phyloP scores from a whole-genome alignment of 345 rosid genomes.

The Acer saccharum region DNA sequence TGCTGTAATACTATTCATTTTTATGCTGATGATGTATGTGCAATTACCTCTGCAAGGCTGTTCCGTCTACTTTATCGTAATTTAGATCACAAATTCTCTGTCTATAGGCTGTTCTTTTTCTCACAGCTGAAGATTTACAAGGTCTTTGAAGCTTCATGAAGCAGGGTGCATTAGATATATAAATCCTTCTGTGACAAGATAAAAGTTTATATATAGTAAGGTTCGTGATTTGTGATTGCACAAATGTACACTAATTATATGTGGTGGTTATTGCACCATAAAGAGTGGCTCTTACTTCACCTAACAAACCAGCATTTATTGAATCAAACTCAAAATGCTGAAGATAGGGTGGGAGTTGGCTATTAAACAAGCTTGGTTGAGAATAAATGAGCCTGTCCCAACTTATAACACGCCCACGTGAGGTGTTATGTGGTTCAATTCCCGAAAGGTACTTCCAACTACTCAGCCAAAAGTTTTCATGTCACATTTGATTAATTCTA shows the following conservation, averaged over 20 bases:
- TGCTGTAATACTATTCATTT: too few species aligned
- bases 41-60: slow-evolving; percentile 37
- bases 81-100: background rate
- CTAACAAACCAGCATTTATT: background rate
- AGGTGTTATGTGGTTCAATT: too few species aligned
- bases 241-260: too few species aligned
- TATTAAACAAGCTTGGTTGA: background rate
- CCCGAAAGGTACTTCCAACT: too few species aligned
- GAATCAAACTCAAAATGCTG: too few species aligned
- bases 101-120: background rate
- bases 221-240: too few species aligned
- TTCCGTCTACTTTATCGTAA: background rate
- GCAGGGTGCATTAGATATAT: background rate
- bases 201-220: too few species aligned
- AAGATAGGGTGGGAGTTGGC: background rate
- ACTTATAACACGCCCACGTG: background rate
- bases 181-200: background rate
- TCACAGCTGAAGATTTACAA: background rate
- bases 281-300: background rate
- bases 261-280: background rate
- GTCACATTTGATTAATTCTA: too few species aligned
- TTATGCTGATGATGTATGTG: slow-evolving; percentile 16
- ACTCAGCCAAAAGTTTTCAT: too few species aligned
- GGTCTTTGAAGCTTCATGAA: background rate
- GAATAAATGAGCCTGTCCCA: background rate